Percentiles rank a stretch among this genome's conserved stretches.
phyloP scores from a whole-genome alignment of 805 yeast genomes.

The Pichia manshurica region DNA sequence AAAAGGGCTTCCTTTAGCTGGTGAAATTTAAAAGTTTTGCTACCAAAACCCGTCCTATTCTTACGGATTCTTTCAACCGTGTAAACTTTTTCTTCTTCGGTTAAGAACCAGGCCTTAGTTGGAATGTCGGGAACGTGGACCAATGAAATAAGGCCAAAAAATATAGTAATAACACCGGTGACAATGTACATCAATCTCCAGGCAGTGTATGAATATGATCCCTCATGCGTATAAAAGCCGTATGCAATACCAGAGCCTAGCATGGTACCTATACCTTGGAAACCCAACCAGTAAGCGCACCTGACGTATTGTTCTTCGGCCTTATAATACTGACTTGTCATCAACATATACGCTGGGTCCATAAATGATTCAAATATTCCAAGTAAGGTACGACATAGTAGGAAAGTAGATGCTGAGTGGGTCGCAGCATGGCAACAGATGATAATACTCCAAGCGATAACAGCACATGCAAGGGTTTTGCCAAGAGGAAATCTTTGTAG shows the following conservation, averaged over 20 bases:
- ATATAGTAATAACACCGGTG: conserved; percentile 53
- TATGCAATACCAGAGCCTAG: conserved; percentile 52
- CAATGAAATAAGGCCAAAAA: conserved; percentile 41
- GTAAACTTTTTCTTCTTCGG: conserved; percentile 33
- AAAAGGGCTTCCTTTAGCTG: conserved; percentile 52
- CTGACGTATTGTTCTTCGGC: conserved; percentile 26
- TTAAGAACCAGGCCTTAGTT: conserved; percentile 30
- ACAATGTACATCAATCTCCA: conserved; percentile 61
- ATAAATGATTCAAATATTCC: conserved; percentile 36
- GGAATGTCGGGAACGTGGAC: conserved; percentile 36
- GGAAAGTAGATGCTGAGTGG: conserved; percentile 38
- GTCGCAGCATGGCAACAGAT: conserved; percentile 45
- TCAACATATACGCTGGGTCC: conserved; percentile 31
- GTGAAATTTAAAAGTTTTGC: conserved; percentile 36
- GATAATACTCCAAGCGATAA: conserved; percentile 45
- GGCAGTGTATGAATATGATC: conserved; percentile 30
- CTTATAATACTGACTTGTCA: conserved; percentile 28
- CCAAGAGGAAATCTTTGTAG: conserved; percentile 36
- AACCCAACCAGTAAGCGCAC: conserved; percentile 22
- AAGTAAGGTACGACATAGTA: conserved; percentile 40
- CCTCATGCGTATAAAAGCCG: conserved; percentile 29
- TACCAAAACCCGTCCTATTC: conserved; percentile 33
- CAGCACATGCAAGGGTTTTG: conserved; percentile 32
- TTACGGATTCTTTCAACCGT: conserved; percentile 28
- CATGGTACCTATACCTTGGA: conserved; percentile 41